A percentile compares a stretch with the other conserved stretches of the same genome.
Evolutionary conservation across 2,329 filamentous ascomycete species (phyloP).

Genomic region (Fusarium dlaminii): DNA sequence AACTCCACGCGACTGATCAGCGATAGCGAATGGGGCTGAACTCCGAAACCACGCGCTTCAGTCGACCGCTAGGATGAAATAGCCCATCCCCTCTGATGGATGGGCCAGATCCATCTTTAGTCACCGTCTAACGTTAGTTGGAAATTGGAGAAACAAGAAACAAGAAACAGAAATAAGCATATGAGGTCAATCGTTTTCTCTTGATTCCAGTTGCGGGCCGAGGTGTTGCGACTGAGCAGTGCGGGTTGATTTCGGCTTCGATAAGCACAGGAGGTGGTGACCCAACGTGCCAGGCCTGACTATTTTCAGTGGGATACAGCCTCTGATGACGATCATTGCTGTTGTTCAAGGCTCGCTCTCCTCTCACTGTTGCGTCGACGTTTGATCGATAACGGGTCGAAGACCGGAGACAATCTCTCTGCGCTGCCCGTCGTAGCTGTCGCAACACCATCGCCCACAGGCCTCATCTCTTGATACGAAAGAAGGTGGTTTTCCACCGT

Average conservation of each 20-base stretch:
- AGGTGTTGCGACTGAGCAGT: conserved; percentile 17
- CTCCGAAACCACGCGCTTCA: conserved; percentile 37
- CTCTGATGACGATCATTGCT: not conserved
- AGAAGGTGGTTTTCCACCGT: conserved; percentile 56
- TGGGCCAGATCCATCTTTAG: conserved; percentile 24
- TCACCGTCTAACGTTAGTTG: conserved; percentile 32
- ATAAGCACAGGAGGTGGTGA: conserved; percentile 13
- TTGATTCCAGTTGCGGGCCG: conserved; percentile 32
- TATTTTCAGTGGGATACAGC: conserved; percentile 28
- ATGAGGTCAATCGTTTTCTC: conserved; percentile 38
- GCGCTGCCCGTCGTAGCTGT: conserved; percentile 8
- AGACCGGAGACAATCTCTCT: conserved; percentile 1
- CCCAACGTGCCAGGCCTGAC: conserved; percentile 31
- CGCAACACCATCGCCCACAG: conserved; percentile 18
- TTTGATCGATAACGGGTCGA: not conserved
- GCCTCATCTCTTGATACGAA: conserved; percentile 52
- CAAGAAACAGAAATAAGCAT: conserved; percentile 12
- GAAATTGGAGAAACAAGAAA: not conserved
- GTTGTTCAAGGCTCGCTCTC: not conserved
- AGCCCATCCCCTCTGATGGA: not conserved
- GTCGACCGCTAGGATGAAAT: conserved; percentile 12
- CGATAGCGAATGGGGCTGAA: conserved; percentile 37
- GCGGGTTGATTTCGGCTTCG: conserved; percentile 20
- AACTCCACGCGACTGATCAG: conserved; percentile 15
- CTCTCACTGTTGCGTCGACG: not conserved